These are phyloP conservation scores for Vitis hybrid DNA, from an alignment of 177 flowering plant genomes.

Conservation along the genomic window DNA sequence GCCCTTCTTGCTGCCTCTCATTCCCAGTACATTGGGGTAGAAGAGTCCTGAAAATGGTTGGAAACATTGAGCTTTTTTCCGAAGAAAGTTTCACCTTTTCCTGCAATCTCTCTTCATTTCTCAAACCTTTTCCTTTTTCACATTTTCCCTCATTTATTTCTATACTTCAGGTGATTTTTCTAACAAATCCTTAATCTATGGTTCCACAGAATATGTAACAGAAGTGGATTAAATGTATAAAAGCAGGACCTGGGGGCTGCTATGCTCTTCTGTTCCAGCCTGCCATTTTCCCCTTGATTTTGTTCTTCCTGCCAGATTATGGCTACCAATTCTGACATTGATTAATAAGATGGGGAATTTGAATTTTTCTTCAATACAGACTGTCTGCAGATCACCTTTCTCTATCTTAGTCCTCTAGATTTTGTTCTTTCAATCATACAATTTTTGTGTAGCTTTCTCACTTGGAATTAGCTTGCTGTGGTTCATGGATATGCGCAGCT, in stretches of 20 bases:
- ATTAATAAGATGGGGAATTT: background rate
- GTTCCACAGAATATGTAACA: background rate
- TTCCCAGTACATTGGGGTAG: conserved; percentile 23
- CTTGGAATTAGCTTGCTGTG: too few relatives aligned
- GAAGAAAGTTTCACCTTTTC: background rate
- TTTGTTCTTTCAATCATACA: too few relatives aligned
- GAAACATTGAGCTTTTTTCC: background rate
- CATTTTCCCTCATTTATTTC: background rate
- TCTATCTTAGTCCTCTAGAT: too few relatives aligned
- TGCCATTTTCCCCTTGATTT: background rate
- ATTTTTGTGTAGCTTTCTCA: too few relatives aligned
- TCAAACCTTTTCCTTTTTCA: too few relatives aligned
- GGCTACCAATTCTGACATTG: background rate
- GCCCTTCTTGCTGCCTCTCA: conserved; percentile 45
- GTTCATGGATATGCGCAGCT: too few relatives aligned
- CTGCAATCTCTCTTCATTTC: background rate
- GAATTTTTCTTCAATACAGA: too few relatives aligned
- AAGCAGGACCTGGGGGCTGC: conserved; percentile 6
- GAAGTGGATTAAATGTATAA: background rate
- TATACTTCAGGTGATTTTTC: background rate
- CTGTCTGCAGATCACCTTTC: too few relatives aligned
- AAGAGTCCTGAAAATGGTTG: background rate
- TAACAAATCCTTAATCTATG: background rate
- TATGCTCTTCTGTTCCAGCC: conserved; percentile 7
- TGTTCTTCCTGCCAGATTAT: background rate